These are phyloP conservation scores for Cercospora nicotianae DNA, from an alignment of 2,329 filamentous ascomycete genomes.

Conservation along the genomic window DNA sequence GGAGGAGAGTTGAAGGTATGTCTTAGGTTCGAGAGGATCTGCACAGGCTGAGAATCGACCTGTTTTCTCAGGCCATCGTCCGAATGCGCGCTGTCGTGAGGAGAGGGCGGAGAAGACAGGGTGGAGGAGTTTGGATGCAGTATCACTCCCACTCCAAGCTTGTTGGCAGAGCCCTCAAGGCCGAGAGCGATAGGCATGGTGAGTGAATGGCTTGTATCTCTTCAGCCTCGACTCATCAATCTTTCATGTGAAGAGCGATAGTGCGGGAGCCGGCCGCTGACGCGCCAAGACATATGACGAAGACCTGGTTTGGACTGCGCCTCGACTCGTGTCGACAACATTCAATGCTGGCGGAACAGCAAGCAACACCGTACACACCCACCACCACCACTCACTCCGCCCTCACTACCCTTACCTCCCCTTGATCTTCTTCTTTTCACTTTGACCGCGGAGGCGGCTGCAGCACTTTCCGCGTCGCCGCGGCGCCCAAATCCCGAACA, in stretches of 20 bases:
- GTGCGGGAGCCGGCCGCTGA: neutral
- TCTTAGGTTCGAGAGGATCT: conserved; percentile 87
- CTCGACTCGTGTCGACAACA: conserved; percentile 1
- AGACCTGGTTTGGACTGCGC: conserved; percentile 2
- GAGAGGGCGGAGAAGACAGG: conserved; percentile 30
- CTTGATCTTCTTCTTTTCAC: neutral
- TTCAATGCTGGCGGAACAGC: neutral
- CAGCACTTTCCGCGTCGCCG: neutral
- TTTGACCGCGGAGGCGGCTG: neutral
- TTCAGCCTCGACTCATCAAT: neutral
- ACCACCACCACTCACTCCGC: neutral
- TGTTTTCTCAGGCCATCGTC: conserved; percentile 33
- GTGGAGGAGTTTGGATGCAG: conserved; percentile 60
- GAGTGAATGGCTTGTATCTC: neutral
- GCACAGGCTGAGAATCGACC: conserved; percentile 48
- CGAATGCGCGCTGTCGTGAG: conserved; percentile 39
- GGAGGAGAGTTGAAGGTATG: conserved; percentile 92
- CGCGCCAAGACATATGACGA: conserved; percentile 8
- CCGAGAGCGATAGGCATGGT: conserved; percentile 62
- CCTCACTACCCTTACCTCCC: neutral
- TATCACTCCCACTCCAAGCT: conserved; percentile 92
- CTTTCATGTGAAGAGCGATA: conserved; percentile 17
- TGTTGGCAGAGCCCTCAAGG: conserved; percentile 94
- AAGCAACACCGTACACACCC: neutral
- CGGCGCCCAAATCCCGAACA: neutral